Evolutionary conservation across 2,329 filamentous ascomycete species (phyloP).

Genomic region (Xylariales sp.): DNA sequence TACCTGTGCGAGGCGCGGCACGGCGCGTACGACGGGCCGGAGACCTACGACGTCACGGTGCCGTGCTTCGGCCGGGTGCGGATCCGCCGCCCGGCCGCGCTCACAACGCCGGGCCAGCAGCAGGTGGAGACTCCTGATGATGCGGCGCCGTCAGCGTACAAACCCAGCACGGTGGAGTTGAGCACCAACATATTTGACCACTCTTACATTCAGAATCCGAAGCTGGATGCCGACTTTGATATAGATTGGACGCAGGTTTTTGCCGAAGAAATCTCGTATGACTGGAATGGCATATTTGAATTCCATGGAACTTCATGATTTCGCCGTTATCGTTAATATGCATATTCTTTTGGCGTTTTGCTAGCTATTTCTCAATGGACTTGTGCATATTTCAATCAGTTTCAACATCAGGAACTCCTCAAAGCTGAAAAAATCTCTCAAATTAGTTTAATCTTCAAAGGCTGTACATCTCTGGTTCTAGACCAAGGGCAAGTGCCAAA

Average conservation of each 20-base stretch:
- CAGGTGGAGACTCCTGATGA: background rate
- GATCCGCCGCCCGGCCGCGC: background rate
- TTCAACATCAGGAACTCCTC: no score
- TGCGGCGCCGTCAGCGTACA: background rate
- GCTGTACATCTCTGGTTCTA: no score
- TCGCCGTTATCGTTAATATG: no score
- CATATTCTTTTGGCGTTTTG: no score
- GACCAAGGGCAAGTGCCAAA: no score
- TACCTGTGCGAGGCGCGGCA: constrained; percentile 3
- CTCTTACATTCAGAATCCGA: background rate
- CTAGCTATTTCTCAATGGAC: no score
- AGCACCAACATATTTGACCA: constrained; percentile 3
- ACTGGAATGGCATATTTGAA: constrained; percentile 1
- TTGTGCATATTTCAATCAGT: no score
- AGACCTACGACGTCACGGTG: constrained; percentile 1
- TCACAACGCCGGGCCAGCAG: no score
- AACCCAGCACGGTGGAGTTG: background rate
- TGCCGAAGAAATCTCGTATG: background rate
- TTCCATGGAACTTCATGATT: no score
- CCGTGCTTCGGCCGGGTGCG: constrained; percentile 3
- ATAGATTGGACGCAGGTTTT: constrained; percentile 1
- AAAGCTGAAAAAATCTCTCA: no score
- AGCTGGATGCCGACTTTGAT: background rate
- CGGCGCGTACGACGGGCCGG: constrained; percentile 2
- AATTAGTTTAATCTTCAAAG: no score